These are phyloP conservation scores for Amanita subjunquillea DNA, from an alignment of 768 basidiomycete genomes.

Conservation along the genomic window DNA sequence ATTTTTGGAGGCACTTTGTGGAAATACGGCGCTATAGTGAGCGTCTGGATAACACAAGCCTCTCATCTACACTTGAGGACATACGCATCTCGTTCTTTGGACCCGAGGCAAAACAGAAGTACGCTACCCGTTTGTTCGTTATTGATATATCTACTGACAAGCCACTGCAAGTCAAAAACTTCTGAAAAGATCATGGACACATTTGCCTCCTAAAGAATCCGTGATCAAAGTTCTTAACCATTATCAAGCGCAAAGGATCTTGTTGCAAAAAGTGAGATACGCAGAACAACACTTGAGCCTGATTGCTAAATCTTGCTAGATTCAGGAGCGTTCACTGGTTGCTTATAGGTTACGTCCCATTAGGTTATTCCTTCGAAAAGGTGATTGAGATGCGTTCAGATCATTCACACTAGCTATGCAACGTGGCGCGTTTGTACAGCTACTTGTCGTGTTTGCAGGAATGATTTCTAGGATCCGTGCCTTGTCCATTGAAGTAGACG, in stretches of 20 bases:
- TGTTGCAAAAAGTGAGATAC: conserved; percentile 34
- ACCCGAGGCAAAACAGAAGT: conserved; percentile 25
- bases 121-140: conserved; percentile 10
- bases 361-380: neutral
- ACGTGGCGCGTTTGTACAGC: conserved; percentile 62
- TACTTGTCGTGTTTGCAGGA: conserved; percentile 52
- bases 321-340: conserved; percentile 27
- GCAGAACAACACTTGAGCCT: neutral
- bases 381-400: conserved; percentile 22
- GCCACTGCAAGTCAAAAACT: conserved; percentile 32
- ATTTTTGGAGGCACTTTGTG: conserved; percentile 59
- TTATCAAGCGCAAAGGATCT: conserved; percentile 20
- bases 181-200: conserved; percentile 56
- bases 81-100: conserved; percentile 47
- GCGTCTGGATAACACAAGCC: conserved; percentile 21
- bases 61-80: conserved; percentile 21
- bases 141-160: neutral
- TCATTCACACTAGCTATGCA: conserved; percentile 56
- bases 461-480: conserved; percentile 47
- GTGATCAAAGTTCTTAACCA: conserved; percentile 25
- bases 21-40: conserved; percentile 50
- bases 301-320: conserved; percentile 21
- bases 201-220: conserved; percentile 32
- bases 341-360: conserved; percentile 39
- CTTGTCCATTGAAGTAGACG: conserved; percentile 33